Base-by-base conservation (phyloP, 495 filamentous ascomycete species). In the Delitschia confertaspora region DNA sequence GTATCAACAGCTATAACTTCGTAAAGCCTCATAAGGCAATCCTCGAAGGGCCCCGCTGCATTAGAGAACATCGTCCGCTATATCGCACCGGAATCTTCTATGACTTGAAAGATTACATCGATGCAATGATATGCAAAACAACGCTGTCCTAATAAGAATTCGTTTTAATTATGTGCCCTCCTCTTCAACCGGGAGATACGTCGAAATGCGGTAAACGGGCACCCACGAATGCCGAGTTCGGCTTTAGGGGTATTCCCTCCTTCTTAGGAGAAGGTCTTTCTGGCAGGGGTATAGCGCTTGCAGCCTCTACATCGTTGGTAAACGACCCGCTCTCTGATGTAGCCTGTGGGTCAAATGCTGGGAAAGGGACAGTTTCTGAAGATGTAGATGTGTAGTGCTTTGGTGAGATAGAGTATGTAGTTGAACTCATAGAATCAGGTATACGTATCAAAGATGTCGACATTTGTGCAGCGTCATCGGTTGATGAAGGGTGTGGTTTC, bases 241-340 rank as follows among this genome's bases (percentile, higher is more conserved):
- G 8, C 9, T 25, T 20, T 14, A 14, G 7, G n/a, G 11, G 11
- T 6, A 13, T 13, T 26, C 26, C 26, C 26, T 7, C 26, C 7
- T 29, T 13, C 26, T 7, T 13, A 13, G 7, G 26, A 7, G 26
- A 7, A 29, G 26, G 46, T 34, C 42, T 24, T 24, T 50, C 50
- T 13, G 51, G 51, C 9, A 47, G 49, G 9, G 42, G 51, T 11
- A 42, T 24, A 7, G 47, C 8, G 32, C 51, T 55, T 33, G 40
- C 44, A 7, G 29, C 27, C 17, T 55, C 51, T 6, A 18, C 24
- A 19, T 49, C 46, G 17, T 55, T 47, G 17, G 50, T 36, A 37
- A 55, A 55, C 1, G 35, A 26, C 8, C 51, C 41, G 23, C 51
- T 55, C 30, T 55, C 51, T 9, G 46, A 47, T 29, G 31, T 24